Percentiles rank a stretch among this genome's conserved stretches.
phyloP scores from a whole-genome alignment of 2,329 filamentous ascomycete species.

The Coniochaeta pulveracea region DNA sequence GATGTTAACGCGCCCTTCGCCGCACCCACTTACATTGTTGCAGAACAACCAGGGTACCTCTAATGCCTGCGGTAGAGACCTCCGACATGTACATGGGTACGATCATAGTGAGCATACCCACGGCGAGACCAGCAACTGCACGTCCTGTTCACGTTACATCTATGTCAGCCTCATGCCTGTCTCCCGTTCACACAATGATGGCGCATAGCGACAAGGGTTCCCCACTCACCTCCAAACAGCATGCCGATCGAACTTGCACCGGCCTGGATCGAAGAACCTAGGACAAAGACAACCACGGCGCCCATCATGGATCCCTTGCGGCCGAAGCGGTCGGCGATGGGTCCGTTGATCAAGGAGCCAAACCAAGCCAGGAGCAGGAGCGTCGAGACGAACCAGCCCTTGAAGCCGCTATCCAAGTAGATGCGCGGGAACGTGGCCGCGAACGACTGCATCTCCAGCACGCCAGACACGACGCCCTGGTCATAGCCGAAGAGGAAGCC shows the following conservation, averaged over 20 bases:
- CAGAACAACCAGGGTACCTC: conserved; percentile 41
- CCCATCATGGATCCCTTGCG: conserved; percentile 48
- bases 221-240: conserved; percentile 33
- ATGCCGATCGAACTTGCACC: conserved; percentile 43
- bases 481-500: conserved; percentile 38
- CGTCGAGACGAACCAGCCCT: conserved; percentile 41
- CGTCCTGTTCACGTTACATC: conserved; percentile 20
- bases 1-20: background rate
- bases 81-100: conserved; percentile 43
- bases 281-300: conserved; percentile 43
- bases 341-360: conserved; percentile 31
- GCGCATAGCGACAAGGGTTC: too few relatives aligned
- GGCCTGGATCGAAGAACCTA: conserved; percentile 49
- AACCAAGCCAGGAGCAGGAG: conserved; percentile 35
- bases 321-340: conserved; percentile 50
- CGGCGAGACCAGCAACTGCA: conserved; percentile 46
- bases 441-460: conserved; percentile 34
- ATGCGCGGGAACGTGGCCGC: conserved; percentile 18
- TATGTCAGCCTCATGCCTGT: too few relatives aligned
- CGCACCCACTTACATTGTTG: conserved; percentile 26
- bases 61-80: conserved; percentile 38
- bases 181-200: too few relatives aligned
- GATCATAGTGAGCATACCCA: conserved; percentile 46
- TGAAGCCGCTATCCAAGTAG: conserved; percentile 30
- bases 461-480: conserved; percentile 35